Base-by-base conservation (phyloP, 2,329 filamentous ascomycete genomes). In the Talaromyces islandicus region DNA sequence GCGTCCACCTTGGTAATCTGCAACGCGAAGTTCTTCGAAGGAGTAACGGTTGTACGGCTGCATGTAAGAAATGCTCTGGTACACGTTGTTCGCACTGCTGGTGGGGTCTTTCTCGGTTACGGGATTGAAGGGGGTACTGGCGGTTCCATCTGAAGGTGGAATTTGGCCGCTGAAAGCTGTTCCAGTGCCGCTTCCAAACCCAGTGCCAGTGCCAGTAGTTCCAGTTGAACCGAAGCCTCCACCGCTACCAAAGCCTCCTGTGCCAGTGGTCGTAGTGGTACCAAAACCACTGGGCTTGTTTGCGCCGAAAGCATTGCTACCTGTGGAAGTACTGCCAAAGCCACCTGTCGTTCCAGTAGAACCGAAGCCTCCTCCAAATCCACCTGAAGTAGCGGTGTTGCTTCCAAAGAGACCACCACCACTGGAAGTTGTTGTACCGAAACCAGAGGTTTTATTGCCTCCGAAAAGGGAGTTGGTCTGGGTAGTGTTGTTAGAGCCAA, bases 1-100 rank as follows among this genome's bases (percentile, higher is more conserved):
- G 61, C 92, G 87, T 56, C 92, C 92, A 74, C 92, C 89, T 61
- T 88, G 85, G 73, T 99, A 99, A 75, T 99, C 94, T 52, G 86
- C 91, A 63, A 96, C 76, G 69, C 90, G 83, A 58, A 94, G 77
- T 73, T 94, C 79, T 70, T 89, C 94, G n/a, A 90, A 85, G 10
- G 93, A 97, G 80, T 89, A 97, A 72, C 94, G 95, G 73, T 87
- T 88, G 78, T 81, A 81, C 6, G 79, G 76, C 52, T 71, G 71
- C 77, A 79, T 78, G 59, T 79, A 78, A 25, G 69, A 75, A 64
- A 81, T 76, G 64, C 77, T 81, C 67, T 81, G 79, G 60, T 77
- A 81, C 60, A 77, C 71, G 62, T 77, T 80, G 56, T 71, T 80
- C 10, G 66, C 64, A n/a, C 70, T 68, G 51, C 66, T 67, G 57